Conservation (phyloP, 2,329 filamentous ascomycete species). For the Sclerotinia spermophila region DNA sequence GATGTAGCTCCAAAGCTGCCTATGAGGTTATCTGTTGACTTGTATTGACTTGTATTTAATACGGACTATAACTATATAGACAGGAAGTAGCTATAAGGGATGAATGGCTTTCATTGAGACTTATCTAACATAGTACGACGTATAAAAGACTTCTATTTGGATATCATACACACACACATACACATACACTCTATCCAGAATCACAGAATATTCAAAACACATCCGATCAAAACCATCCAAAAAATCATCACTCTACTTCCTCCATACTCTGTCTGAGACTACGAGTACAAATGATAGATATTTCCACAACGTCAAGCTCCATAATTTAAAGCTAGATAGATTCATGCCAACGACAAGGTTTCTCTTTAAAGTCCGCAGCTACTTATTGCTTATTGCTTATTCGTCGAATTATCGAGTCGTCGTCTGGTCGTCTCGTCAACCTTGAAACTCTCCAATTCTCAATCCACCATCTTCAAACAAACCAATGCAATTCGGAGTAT, state of each 20-base stretch:
- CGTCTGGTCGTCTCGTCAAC: conserved; percentile 8
- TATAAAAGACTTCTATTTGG: background rate
- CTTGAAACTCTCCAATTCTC: background rate
- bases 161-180: background rate
- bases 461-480: background rate
- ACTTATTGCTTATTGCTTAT: background rate
- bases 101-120: background rate
- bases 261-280: too few relatives aligned
- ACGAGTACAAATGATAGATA: background rate
- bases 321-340: background rate
- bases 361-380: background rate
- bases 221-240: background rate
- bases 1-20: background rate
- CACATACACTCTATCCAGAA: too few relatives aligned
- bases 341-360: background rate
- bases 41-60: too few relatives aligned
- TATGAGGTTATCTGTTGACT: background rate
- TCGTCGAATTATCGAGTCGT: background rate
- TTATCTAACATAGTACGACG: background rate
- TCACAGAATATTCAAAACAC: background rate
- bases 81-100: background rate
- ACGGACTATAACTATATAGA: too few relatives aligned
- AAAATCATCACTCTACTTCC: background rate
- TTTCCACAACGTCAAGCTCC: conserved; percentile 10
- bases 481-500: background rate